Evolutionary conservation across 2,329 filamentous ascomycete species (phyloP).

Genomic region (Ophiocordyceps unilateralis): DNA sequence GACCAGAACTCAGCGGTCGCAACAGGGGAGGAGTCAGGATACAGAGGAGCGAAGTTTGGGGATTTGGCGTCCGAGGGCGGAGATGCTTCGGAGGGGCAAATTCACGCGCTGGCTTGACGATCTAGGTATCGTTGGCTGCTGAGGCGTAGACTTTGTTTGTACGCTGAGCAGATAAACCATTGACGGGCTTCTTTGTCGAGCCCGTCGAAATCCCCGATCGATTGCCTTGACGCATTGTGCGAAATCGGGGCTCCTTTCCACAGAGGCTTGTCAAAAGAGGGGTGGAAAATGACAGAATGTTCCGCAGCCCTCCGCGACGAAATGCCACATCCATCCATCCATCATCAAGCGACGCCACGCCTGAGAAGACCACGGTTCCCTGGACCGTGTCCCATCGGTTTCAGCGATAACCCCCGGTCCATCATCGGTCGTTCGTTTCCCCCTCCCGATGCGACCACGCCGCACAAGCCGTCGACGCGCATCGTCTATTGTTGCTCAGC

Average conservation of each 20-base stretch:
- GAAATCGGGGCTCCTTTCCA: not conserved
- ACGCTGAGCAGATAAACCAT: not conserved
- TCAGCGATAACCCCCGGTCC: not conserved
- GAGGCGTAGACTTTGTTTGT: not conserved
- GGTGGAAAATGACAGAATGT: not conserved
- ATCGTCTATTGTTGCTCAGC: conserved; percentile 18
- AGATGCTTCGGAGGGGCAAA: not conserved
- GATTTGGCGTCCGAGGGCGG: not conserved
- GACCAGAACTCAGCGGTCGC: not conserved
- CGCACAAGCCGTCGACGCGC: not conserved
- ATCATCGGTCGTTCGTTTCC: conserved; percentile 5
- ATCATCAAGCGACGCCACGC: conserved; percentile 15
- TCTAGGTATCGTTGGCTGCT: not conserved
- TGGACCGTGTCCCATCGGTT: conserved; percentile 5
- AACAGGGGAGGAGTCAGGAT: not conserved
- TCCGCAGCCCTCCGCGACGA: not conserved
- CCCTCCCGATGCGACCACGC: not conserved
- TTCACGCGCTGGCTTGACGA: too few relatives aligned
- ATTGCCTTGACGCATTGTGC: not conserved
- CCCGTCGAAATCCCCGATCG: not conserved
- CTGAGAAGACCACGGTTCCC: conserved; percentile 19
- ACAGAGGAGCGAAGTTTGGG: not conserved
- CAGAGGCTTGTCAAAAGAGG: not conserved
- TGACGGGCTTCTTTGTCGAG: not conserved
- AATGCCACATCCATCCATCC: conserved; percentile 14